Percentiles rank a stretch among this genome's conserved stretches.
Conservation (phyloP, 208 protist genomes). For the Angomonas deanei region DNA sequence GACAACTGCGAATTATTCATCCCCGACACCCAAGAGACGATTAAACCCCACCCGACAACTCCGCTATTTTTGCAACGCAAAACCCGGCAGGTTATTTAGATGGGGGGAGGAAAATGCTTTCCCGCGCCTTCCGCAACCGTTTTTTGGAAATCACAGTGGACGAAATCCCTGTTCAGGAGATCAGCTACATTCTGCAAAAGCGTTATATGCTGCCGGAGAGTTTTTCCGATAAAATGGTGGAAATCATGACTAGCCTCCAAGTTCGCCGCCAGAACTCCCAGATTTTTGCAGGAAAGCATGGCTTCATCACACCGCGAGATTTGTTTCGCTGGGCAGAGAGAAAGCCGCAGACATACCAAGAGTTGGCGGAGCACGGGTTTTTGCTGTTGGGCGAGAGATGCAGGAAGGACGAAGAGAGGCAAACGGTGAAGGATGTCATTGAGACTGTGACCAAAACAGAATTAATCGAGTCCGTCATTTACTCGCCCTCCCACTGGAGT, state of each 20-base stretch:
- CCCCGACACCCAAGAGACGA: slow-evolving; percentile 97
- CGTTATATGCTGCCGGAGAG: slow-evolving; percentile 93
- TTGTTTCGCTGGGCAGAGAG: slow-evolving; percentile 99
- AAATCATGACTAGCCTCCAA: slow-evolving; percentile 96
- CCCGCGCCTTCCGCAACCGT: slow-evolving; percentile 99
- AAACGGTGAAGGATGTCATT: slow-evolving; percentile 92
- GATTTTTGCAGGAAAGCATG: slow-evolving; percentile 98
- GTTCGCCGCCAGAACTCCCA: slow-evolving; percentile 86
- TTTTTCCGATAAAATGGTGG: slow-evolving; percentile 93
- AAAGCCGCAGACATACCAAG: slow-evolving; percentile 80
- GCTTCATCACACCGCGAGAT: slow-evolving; percentile 99
- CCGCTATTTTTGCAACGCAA: slow-evolving; percentile 99
- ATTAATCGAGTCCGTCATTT: slow-evolving; percentile 56
- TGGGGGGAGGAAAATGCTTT: slow-evolving; percentile 98
- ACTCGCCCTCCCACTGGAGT: slow-evolving; percentile 77
- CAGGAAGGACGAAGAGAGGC: slow-evolving; percentile 91
- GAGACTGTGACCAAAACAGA: slow-evolving; percentile 74
- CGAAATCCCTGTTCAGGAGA: slow-evolving; percentile 97
- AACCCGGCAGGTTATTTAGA: slow-evolving; percentile 98
- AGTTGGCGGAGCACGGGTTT: slow-evolving; percentile 97
- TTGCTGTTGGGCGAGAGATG: slow-evolving; percentile 98
- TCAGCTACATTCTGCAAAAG: slow-evolving; percentile 95
- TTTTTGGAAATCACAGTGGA: slow-evolving; percentile 99
- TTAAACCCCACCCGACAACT: slow-evolving; percentile 98
- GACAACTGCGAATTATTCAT: slow-evolving; percentile 99